Base-by-base conservation (phyloP, 2,329 filamentous ascomycete species). In the Didymella sp. region DNA sequence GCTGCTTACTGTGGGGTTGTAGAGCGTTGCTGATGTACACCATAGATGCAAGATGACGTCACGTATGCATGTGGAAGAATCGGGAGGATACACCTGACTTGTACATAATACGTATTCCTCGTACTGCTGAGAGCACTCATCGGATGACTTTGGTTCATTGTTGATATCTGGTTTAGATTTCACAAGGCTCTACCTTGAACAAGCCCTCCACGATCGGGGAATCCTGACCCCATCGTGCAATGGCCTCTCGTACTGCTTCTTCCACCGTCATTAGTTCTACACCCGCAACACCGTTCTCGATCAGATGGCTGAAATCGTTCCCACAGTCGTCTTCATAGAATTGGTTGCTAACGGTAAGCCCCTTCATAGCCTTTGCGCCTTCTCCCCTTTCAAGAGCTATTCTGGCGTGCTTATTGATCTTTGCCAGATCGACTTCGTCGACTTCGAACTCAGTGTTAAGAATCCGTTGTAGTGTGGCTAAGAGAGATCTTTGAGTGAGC, bases 271-370 rank as follows among this genome's bases (percentile, higher is more conserved):
- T 61, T 6, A 49, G 40, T 31, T 68, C 13, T 12, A 76, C 68
- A 0, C 72, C 73, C 9, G 74, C 66, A 17, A 59, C 4, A 17
- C 71, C 67, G 44, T 76, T 76, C 53, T 73, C 66, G 6, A 71
- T 58, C 56, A 69, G 13, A 27, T 59, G 58, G 24, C 63, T 66
- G 22, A 75, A 69, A 31, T 68, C 59, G 17, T 69, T 66, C 22
- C 55, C 66, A 28, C 57, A 62, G 25, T 72, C 66, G 3, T 49
- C 67, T 40, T 73, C 73, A n/a, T 71, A 72, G 31, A 75, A 76
- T 49, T 76, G 72, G 38, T 68, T 67, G 48, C 64, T 68, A 17
- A 75, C 27, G 1, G 64, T 56, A 40, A 76, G 50, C 0, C 74
- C 73, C 38, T 68, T 70, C 60, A 74, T 70, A 1, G 70, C 71